Evolutionary conservation across 2,329 filamentous ascomycete genomes (phyloP).

Genomic region (Coleophoma cylindrospora): DNA sequence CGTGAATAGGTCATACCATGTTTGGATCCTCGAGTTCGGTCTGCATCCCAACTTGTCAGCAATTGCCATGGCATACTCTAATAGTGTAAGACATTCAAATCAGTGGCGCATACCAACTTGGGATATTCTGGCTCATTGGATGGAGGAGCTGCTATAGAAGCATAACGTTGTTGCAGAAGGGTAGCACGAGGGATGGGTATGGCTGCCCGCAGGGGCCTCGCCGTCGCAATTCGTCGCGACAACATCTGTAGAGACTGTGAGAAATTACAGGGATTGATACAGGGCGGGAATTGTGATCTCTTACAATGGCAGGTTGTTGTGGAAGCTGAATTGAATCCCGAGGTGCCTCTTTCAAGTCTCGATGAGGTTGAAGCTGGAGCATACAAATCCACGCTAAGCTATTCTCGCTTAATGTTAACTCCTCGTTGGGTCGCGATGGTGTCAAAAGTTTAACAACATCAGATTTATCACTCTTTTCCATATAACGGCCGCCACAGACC

Average conservation of each 20-base stretch:
- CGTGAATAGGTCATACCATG: conserved; percentile 48
- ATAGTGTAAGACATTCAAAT: no score
- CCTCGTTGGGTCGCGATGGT: neutral
- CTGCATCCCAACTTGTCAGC: conserved; percentile 18
- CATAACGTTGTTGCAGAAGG: conserved; percentile 46
- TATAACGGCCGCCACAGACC: conserved; percentile 33
- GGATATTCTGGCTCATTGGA: conserved; percentile 19
- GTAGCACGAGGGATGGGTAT: conserved; percentile 44
- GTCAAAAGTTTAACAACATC: conserved; percentile 37
- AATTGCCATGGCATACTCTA: neutral
- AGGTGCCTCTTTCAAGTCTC: neutral
- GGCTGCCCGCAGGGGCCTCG: conserved; percentile 39
- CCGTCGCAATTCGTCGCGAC: conserved; percentile 52
- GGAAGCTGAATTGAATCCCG: neutral
- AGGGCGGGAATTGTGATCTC: neutral
- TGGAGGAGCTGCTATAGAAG: conserved; percentile 10
- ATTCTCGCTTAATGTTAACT: neutral
- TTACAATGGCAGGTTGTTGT: conserved; percentile 6
- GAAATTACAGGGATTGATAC: neutral
- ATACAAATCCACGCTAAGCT: neutral
- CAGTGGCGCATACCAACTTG: conserved; percentile 16
- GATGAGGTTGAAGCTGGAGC: neutral
- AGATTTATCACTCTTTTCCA: conserved; percentile 17
- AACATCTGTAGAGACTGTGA: conserved; percentile 47
- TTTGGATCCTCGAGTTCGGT: conserved; percentile 59